Base-by-base conservation (phyloP, 441 rosid species). In the Erodium texanum region DNA sequence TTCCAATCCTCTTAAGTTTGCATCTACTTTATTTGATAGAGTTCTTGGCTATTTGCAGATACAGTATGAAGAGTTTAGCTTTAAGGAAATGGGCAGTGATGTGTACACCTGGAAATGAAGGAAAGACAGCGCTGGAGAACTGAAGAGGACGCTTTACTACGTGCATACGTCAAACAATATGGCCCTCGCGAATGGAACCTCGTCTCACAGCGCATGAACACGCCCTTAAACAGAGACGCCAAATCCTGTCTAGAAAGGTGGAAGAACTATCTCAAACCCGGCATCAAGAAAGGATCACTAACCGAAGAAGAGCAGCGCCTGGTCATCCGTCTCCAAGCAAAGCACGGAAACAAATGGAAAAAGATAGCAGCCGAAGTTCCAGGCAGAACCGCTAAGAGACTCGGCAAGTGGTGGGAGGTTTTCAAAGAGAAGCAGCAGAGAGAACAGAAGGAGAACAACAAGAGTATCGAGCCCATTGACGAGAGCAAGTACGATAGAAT, bases 351-450 rank as follows among this genome's bases (percentile, higher is more conserved):
- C 86, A 94, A 92, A 83, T 94, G 99, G 98, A 94, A 94, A 92
- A 94, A 89, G 70, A 94, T 89, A 34, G 99, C 99, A 0, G 94
- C 99, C 20, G 97, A 94, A 74, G 93, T 94, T 64, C 99, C 97
- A 0, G 97, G 97, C 10, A 81, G 99, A 34, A 92, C 97, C 22
- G 97, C 97, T 9, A 94, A 94, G 75, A 82, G 97, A 70, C 75
- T 92, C 16, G 99, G 98, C 29, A 94, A 94, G 86, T 89, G 99
- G 99, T 94, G 97, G 98, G 99, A 94, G 74, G 99, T 94, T 32
- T 89, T 89, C 66, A 94, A 92, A 62, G 99, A 94, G 82, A 94
- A 92, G 87, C 92, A 89, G 65, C 93, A 83, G 62, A 84, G 98
- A 74, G 99, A 92, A 75, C 96, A 86, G 38, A 89, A 94, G 77